Evolutionary conservation across 2,329 filamentous ascomycete genomes (phyloP), one percentile per base, ranked within the genome.

Genomic region (Pestalotiopsis sp.): DNA sequence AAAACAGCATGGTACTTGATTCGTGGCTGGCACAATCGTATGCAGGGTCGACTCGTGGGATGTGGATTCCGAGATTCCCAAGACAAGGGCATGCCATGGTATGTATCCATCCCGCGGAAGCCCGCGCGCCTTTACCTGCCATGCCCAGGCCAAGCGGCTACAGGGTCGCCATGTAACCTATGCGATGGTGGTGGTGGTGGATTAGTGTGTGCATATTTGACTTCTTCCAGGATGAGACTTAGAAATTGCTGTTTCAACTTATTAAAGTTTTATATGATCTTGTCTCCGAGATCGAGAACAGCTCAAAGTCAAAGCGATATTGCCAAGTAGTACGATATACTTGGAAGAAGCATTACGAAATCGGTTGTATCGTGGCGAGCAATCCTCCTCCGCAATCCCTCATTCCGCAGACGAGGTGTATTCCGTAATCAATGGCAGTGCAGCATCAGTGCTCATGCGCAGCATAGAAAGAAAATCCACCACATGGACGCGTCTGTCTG

Each of bases 11-110:
- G 17, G 20, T 52, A 27, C 57, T 59, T 62, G 59, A 62, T 62
- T 62, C 59, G 36, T 62, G 59, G 20, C 5, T 36, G 31, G 59
- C 17, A 31, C 27, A 36, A 62, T 36, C 38, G 31, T 36, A n/a
- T 20, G 14, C 25, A 62, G 59, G 59, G 31, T 62, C 38, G 59
- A 62, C 59, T 62, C 59, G 59, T 62, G 59, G 59, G 59, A 36
- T 39, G 59, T 39, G 59, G 59, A 39, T 62, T 36, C 59, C 45
- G 45, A 52, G 45, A 17, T 52, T 36, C 31, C 31, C 31, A 36
- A 20, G 45, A 52, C 14, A 52, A n/a, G 45, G 45, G 45, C 45
- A 52, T 20, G 17, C 17, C 45, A 20, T 17, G 45, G 17, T 6
- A 52, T 17, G 45, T 52, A 17, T 11, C 20, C 45, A 52, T 52